These are phyloP conservation scores for Aeminium ludgeri DNA, from an alignment of 495 filamentous ascomycete genomes.

Conservation along the genomic window DNA sequence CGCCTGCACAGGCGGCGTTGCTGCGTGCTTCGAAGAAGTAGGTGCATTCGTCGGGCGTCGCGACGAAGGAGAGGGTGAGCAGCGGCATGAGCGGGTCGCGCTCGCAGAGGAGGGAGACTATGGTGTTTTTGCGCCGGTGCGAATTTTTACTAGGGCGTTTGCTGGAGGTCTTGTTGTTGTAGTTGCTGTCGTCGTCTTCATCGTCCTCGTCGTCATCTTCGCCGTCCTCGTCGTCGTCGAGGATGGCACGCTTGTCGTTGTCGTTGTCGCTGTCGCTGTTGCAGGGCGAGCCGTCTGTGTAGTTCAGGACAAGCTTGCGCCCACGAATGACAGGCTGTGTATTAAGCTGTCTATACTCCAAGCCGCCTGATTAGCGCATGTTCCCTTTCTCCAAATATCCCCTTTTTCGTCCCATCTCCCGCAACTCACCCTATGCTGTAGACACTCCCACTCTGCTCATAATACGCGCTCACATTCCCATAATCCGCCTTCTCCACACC, in stretches of 20 bases:
- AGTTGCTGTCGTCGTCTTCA: conserved; percentile 26
- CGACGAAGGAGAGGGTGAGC: conserved; percentile 62
- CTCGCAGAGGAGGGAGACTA: conserved; percentile 90
- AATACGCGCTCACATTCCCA: conserved; percentile 85
- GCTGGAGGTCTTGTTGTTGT: conserved; percentile 17
- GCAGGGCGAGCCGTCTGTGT: conserved; percentile 78
- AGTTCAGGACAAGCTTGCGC: conserved; percentile 80
- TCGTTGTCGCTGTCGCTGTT: conserved; percentile 8
- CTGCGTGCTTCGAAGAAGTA: conserved; percentile 96
- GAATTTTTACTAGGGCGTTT: not conserved
- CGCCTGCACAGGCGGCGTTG: conserved; percentile 62
- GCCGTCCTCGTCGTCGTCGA: conserved; percentile 17
- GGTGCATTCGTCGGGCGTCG: conserved; percentile 71
- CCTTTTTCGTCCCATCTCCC: not conserved
- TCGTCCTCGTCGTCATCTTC: conserved; percentile 26
- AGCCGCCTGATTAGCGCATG: conserved; percentile 2
- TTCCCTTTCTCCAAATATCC: conserved; percentile 5
- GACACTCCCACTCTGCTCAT: conserved; percentile 49
- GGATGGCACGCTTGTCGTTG: conserved; percentile 6
- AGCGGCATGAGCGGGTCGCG: conserved; percentile 45
- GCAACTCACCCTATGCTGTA: conserved; percentile 67
- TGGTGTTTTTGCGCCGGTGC: conserved; percentile 58
- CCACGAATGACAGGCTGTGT: conserved; percentile 58
- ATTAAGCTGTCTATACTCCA: conserved; percentile 42
- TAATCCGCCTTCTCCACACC: conserved; percentile 42